Base-by-base conservation (phyloP, 140 eudicot genomes). In the Stevia rebaudiana region DNA sequence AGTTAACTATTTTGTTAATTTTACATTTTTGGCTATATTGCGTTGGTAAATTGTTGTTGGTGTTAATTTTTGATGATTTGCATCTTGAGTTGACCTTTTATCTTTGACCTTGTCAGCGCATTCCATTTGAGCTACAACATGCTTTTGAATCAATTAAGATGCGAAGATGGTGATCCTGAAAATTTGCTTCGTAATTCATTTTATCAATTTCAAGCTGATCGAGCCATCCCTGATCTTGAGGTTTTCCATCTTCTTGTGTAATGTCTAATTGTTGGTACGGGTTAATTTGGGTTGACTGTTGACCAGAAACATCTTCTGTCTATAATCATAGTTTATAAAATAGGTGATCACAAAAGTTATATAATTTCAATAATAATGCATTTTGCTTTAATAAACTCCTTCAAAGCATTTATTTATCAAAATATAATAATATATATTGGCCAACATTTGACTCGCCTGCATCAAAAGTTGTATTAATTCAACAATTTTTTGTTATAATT, bases 41-140 rank as follows among this genome's bases (percentile, higher is more conserved):
- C 28, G 35, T 23, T 66, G 44, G 24, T 68, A 53, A 2, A 28
- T 28, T 28, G 33, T 28, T 28, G 3, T 28, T 28, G 3, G 36
- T 59, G 48, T 7, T n/a, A n/a, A n/a, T n/a, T 0, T 17, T 46
- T 28, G 11, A 18, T 22, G 21, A 36, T 59, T 58, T 48, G 41
- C 28, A 24, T 69, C 23, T 22, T 63, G 41, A 23, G 22, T 42
- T 65, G 23, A 61, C 40, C 39, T 68, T 44, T 21, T 21, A 6
- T 40, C 61, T 48, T 66, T 63, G 70, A 50, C 54, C 17, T 65
- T 65, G 11, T 1, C 84, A 94, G 99, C 76, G 97, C 99, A 37
- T 94, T 94, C 68, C 99, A 88, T 74, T 76, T 94, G 50, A 88
- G 97, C 85, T 94, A 94, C 87, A 94, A 89, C 79, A 86, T 94